Evolutionary conservation across 1,284 basidiomycete genomes (phyloP).

Genomic region (Apiotrichum mycotoxinovorans): DNA sequence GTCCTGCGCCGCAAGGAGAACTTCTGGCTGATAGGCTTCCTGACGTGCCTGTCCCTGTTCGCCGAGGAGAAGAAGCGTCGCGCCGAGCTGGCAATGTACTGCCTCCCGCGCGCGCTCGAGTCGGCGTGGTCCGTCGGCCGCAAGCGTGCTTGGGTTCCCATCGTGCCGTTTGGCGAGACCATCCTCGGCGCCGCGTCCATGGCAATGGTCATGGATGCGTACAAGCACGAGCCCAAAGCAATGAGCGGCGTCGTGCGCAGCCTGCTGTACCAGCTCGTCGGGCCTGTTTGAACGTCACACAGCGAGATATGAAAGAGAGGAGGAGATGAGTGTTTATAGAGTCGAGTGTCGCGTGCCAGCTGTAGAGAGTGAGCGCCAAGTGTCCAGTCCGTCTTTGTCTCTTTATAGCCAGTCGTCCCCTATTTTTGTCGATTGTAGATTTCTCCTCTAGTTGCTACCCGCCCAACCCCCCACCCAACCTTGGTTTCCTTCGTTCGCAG

Average conservation of each 20-base stretch:
- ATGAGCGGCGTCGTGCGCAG: constrained; percentile 80
- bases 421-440: no score
- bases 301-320: background rate
- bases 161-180: constrained; percentile 62
- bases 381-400: no score
- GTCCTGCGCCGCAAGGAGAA: constrained; percentile 64
- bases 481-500: no score
- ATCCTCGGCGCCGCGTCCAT: constrained; percentile 70
- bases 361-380: no score
- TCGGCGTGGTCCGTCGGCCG: constrained; percentile 77
- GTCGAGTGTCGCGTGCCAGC: background rate
- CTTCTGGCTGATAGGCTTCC: constrained; percentile 73
- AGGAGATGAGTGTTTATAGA: background rate
- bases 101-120: constrained; percentile 85
- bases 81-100: constrained; percentile 73
- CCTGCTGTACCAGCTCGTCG: constrained; percentile 87
- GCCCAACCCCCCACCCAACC: no score
- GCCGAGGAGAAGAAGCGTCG: constrained; percentile 68
- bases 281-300: constrained; percentile 56
- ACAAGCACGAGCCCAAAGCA: constrained; percentile 77
- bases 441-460: no score
- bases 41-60: constrained; percentile 73
- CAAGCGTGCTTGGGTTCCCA: constrained; percentile 70
- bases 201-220: constrained; percentile 84
- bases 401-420: no score